Percentiles rank a stretch among this genome's conserved stretches.
phyloP scores from a whole-genome alignment of 352 stramenopile genomes.

The Elongisporangium prolatum region DNA sequence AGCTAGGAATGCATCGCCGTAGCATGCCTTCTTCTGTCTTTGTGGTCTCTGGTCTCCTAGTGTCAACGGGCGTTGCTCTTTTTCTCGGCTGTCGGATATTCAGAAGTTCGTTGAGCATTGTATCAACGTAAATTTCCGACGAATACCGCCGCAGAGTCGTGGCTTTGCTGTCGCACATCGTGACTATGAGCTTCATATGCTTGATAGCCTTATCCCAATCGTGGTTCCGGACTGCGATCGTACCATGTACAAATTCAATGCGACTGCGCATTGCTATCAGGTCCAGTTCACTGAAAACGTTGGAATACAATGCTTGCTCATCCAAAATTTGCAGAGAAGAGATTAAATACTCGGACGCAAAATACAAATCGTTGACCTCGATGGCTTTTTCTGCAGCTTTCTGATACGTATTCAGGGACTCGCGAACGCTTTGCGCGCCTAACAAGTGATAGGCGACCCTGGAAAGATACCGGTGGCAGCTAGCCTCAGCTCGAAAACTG shows the following conservation, averaged over 20 bases:
- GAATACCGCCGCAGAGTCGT: slow-evolving; percentile 50
- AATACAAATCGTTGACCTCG: slow-evolving; percentile 51
- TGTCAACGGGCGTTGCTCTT: no score
- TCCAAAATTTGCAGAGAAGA: slow-evolving; percentile 66
- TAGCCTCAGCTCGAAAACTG: neutral
- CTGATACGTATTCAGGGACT: slow-evolving; percentile 25
- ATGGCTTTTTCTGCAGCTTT: slow-evolving; percentile 53
- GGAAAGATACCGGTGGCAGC: neutral
- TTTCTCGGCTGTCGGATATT: no score
- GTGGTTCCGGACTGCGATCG: slow-evolving; percentile 68
- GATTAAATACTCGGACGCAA: slow-evolving; percentile 68
- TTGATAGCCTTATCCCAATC: slow-evolving; percentile 56
- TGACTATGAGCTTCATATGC: slow-evolving; percentile 58
- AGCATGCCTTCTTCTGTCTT: no score
- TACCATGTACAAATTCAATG: slow-evolving; percentile 68
- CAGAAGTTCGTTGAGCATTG: no score
- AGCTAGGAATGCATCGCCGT: no score
- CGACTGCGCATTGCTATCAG: slow-evolving; percentile 54
- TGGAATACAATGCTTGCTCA: slow-evolving; percentile 20
- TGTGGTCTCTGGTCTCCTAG: no score
- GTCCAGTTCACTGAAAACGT: slow-evolving; percentile 46
- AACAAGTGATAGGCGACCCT: neutral
- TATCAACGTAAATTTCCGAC: no score
- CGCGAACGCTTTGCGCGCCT: neutral
- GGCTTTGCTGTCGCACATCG: slow-evolving; percentile 59